Base-by-base conservation (phyloP, 176 grass and related monocot species). In the Saccharum officinarum region DNA sequence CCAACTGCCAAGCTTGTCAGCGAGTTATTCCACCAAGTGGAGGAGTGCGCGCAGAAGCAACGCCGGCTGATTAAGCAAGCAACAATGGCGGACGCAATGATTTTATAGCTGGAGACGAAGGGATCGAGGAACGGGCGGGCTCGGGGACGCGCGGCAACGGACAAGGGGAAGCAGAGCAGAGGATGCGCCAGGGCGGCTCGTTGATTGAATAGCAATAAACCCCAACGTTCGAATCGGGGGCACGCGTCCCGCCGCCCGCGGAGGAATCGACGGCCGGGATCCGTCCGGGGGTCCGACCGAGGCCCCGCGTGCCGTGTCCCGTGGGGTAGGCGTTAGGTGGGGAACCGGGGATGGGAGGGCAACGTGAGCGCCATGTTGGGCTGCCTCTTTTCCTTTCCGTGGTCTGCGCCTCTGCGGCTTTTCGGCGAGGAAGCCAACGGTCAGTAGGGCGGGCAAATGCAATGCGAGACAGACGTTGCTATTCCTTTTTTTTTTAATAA, bases 151-250 rank as follows among this genome's bases (percentile, higher is more conserved):
- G 49, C 59, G 59, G 8, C 59, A 62, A 62, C 59, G 59, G 59
- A 62, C 59, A 26, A 26, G 59, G 10, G 10, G 59, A 23, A 18
- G 15, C 47, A 17, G 16, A 22, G 62, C 41, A 26, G 75, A 61
- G 54, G 66, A 79, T 18, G 39, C 54, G 49, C 69, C 67, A 55
- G n/a, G 25, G 0, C 8, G 20, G 25, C 47, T 22, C 25, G 66
- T 85, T 22, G 52, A 22, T 57, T 66, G 83, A 78, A 15, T 72
- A 67, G 67, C 4, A 17, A 59, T 66, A 73, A 73, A 41, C 22
- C 28, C 73, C 84, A 90, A 90, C 88, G 88, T 90, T 86, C 84
- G 88, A 39, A 52, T 90, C 45, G 20, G 65, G 54, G 20, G 10
- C 13, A 15, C 71, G 65, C 65, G 28, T 86, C 78, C 1, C 5